These are phyloP conservation scores for Luvunga scandens DNA, from an alignment of 345 rosid species.

Conservation along the genomic window DNA sequence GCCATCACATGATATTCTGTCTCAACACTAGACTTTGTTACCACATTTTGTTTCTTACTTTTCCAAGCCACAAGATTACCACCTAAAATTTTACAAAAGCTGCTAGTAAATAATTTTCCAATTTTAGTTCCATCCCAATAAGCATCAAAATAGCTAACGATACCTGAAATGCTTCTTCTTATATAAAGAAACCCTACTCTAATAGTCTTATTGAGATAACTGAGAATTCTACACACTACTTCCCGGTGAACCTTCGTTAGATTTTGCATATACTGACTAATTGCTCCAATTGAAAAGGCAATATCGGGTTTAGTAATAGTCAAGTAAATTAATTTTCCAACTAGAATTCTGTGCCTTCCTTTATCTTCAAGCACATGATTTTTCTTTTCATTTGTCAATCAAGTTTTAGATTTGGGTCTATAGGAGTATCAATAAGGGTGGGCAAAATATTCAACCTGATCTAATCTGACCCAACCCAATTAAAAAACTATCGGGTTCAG, in stretches of 20 bases:
- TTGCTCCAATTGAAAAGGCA: background rate
- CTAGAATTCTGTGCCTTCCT: background rate
- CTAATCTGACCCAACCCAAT: no score
- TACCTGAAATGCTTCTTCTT: background rate
- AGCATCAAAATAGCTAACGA: no score
- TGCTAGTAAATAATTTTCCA: no score
- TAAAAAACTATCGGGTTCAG: fast-evolving
- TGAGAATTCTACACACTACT: background rate
- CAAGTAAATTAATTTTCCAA: background rate
- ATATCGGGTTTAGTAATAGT: background rate
- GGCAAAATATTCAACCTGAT: no score
- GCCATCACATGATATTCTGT: background rate
- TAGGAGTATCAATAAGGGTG: background rate
- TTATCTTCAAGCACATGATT: background rate
- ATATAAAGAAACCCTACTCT: background rate
- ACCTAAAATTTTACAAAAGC: no score
- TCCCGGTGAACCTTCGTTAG: background rate
- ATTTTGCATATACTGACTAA: background rate
- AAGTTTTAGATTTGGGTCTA: background rate
- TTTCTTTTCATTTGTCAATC: no score
- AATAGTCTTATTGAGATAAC: background rate
- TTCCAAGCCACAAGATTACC: no score
- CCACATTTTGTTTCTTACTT: background rate
- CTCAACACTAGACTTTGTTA: background rate
- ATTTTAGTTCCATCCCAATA: no score